A percentile compares a stretch with the other conserved stretches of the same genome.
These are phyloP conservation scores for Neurospora sp. DNA, from an alignment of 495 filamentous ascomycete genomes.

Conservation along the genomic window DNA sequence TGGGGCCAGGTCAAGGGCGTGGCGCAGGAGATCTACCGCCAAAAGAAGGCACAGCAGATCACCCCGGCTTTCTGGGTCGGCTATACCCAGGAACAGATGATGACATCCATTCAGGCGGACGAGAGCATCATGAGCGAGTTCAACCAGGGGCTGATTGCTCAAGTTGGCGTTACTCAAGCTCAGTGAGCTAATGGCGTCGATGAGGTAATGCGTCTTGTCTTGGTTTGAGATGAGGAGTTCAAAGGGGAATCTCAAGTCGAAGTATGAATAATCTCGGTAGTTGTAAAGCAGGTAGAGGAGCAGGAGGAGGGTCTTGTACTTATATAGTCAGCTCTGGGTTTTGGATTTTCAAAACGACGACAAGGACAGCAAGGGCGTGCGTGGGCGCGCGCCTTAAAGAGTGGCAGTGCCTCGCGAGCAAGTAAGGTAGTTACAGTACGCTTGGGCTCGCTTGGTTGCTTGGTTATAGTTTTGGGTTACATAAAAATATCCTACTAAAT, in stretches of 20 bases:
- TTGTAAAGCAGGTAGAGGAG: background rate
- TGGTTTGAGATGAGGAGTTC: background rate
- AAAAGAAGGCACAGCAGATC: conserved; percentile 45
- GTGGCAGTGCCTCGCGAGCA: background rate
- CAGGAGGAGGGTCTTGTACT: background rate
- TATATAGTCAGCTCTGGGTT: background rate
- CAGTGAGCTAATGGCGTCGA: background rate
- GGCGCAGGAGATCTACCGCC: conserved; percentile 53
- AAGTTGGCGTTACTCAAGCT: background rate
- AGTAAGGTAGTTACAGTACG: conserved; percentile 1
- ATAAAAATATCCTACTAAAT: background rate
- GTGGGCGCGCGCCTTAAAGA: background rate
- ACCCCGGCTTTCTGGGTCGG: conserved; percentile 42
- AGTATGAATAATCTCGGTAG: background rate
- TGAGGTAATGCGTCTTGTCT: background rate
- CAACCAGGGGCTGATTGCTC: conserved; percentile 17
- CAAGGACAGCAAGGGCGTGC: background rate
- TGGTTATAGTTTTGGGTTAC: background rate
- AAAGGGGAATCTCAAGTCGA: background rate
- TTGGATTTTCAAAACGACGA: background rate
- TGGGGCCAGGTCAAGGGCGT: conserved; percentile 64
- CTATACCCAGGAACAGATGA: conserved; percentile 44
- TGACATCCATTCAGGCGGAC: conserved; percentile 42
- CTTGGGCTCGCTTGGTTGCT: background rate
- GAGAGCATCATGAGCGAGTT: conserved; percentile 46